Conservation (phyloP, 2,329 filamentous ascomycete species). For the Waltergamsia citrina region DNA sequence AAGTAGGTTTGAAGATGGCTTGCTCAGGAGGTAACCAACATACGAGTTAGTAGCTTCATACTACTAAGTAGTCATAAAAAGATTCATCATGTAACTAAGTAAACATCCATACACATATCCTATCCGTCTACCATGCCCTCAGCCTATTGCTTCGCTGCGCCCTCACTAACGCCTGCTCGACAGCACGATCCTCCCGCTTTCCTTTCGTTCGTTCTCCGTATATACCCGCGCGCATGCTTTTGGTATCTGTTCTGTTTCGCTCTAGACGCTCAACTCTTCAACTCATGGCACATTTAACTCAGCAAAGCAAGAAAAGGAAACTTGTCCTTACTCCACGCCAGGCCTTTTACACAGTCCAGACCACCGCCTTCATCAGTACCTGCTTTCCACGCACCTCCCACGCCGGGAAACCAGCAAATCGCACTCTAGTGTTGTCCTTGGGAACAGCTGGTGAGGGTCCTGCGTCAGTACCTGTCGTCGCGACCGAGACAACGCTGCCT, state of each 20-base stretch:
- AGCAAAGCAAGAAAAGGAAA: neutral
- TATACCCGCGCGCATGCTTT: neutral
- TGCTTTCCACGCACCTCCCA: constrained; percentile 69
- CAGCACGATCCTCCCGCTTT: neutral
- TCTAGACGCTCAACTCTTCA: constrained; percentile 1
- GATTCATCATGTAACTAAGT: no score
- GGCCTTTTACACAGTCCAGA: constrained; percentile 45
- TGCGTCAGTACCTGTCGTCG: constrained; percentile 27
- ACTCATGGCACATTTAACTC: neutral
- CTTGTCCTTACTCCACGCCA: neutral
- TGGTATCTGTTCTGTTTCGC: constrained; percentile 1
- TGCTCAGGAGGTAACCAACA: no score
- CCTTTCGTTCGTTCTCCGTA: no score
- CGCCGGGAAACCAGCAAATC: constrained; percentile 66
- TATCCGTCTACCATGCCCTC: neutral
- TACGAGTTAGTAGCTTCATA: no score
- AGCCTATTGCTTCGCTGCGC: neutral
- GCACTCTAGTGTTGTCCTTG: constrained; percentile 48
- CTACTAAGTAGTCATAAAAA: no score
- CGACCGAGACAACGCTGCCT: constrained; percentile 16
- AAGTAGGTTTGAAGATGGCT: no score
- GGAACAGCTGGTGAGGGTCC: constrained; percentile 23
- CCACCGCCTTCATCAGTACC: constrained; percentile 66
- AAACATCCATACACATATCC: no score
- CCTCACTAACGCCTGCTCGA: neutral